Evolutionary conservation across 2,329 filamentous ascomycete genomes (phyloP), one percentile per base, ranked within the genome.

Genomic region (Alternaria gansuensis): DNA sequence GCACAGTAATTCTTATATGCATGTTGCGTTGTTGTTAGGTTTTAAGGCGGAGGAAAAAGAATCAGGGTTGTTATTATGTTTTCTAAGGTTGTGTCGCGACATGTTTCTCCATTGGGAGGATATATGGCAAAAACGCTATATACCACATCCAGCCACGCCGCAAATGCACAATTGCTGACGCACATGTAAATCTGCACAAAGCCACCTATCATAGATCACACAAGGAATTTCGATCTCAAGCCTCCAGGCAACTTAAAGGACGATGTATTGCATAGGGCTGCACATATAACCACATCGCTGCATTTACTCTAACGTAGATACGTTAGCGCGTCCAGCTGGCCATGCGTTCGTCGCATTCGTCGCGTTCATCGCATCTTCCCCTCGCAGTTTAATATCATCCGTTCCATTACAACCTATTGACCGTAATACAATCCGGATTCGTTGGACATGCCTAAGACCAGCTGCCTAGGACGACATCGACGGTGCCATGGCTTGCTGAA

Each of bases 71-170:
- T 41, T 17, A 13, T 23, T 6, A 11, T 9, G 8, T 28, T 24
- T 23, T 41, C 8, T 21, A 41, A 41, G 24, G 39, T 21, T 41
- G 39, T 45, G 41, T 7, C 29, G 13, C 28, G 24, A 29, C 8
- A 13, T 5, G 24, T 17, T 29, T 36, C 31, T 36, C 13, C 29
- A 21, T 10, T 21, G 45, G 45, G 21, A 3, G 14, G 45, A 49
- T 36, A n/a, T 34, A 5, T 36, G 45, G 14, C 31, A 49, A 49
- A 49, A 49, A n/a, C 45, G 13, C 21, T 49, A 46, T 49, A 46
- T 31, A 26, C 40, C 17, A n/a, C 11, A 43, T 43, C 26, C 23
- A 23, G 40, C 40, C 8, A 28, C 13, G 11, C 8, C 6, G 26
- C 40, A 2, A 14, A n/a, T n/a, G 3, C 24, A n/a, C 26, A 14